Evolutionary conservation across 202 grass and related monocot genomes (phyloP).

Genomic region (Bolboschoenoplectus hybrid): DNA sequence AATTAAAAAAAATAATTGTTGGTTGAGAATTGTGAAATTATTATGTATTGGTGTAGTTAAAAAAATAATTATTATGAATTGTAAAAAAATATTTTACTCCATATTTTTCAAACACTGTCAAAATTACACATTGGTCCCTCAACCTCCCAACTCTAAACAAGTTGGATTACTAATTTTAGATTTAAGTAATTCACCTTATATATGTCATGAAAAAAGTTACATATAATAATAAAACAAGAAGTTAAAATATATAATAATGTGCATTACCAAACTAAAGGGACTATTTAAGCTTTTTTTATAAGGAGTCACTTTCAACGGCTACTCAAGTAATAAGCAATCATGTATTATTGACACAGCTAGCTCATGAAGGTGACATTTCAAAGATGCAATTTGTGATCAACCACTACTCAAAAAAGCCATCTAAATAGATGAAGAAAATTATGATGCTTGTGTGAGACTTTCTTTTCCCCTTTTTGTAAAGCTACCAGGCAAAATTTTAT

Average conservation of each 20-base stretch:
- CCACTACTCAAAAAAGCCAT: constrained; percentile 33
- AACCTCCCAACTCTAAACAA: background rate
- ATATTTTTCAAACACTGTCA: background rate
- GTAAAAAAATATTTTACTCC: background rate
- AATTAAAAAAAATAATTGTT: too few relatives aligned
- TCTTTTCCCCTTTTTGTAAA: background rate
- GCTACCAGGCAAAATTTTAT: constrained; percentile 1
- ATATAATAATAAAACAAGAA: background rate
- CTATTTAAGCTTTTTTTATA: constrained; percentile 32
- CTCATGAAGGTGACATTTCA: constrained; percentile 36
- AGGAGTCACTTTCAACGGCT: constrained; percentile 34
- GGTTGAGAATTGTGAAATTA: background rate
- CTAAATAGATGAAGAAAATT: constrained; percentile 32
- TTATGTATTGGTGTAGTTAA: background rate
- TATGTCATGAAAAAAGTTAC: background rate
- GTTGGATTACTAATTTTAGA: background rate
- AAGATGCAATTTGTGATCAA: constrained; percentile 35
- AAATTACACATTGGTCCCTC: background rate
- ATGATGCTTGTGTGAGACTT: constrained; percentile 31
- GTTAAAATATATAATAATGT: background rate
- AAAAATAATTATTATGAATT: too few relatives aligned
- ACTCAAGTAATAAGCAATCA: constrained; percentile 40
- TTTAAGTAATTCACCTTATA: background rate
- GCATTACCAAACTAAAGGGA: constrained; percentile 28
- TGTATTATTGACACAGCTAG: constrained; percentile 38